phyloP scores from a whole-genome alignment of 192 early-diverging fungal species.

The Rhizophagus sp. region DNA sequence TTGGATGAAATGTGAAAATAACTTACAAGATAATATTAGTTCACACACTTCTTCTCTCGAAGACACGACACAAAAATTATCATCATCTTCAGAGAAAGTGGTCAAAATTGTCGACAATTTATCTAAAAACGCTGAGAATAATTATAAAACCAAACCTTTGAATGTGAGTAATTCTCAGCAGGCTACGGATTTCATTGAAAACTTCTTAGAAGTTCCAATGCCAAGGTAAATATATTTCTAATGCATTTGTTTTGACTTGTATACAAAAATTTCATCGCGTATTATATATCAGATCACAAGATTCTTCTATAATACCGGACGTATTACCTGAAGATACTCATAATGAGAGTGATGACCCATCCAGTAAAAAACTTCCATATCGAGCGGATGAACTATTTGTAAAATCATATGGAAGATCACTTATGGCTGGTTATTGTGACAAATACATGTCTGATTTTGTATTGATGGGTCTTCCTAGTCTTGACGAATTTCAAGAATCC shows the following conservation, averaged over 20 bases:
- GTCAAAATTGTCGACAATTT: too few species aligned
- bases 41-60: not conserved
- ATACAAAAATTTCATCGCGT: not conserved
- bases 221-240: constrained; percentile 14
- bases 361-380: constrained; percentile 36
- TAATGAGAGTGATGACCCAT: not conserved
- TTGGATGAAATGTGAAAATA: not conserved
- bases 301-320: not conserved
- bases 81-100: too few species aligned
- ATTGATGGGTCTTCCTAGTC: constrained; percentile 54
- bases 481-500: constrained; percentile 43
- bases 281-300: constrained; percentile 1
- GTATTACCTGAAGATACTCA: not conserved
- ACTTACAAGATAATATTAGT: not conserved
- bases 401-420: constrained; percentile 59
- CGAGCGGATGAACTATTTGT: constrained; percentile 49
- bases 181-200: not conserved
- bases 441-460: constrained; percentile 59
- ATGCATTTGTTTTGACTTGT: not conserved
- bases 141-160: not conserved
- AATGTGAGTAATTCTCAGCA: not conserved
- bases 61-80: too few species aligned
- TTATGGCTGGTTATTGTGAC: constrained; percentile 57
- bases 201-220: constrained; percentile 27
- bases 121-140: not conserved